Evolutionary conservation across 805 yeast species (phyloP), one percentile per base, ranked within the genome.

Genomic region (Hanseniaspora guilliermondii): DNA sequence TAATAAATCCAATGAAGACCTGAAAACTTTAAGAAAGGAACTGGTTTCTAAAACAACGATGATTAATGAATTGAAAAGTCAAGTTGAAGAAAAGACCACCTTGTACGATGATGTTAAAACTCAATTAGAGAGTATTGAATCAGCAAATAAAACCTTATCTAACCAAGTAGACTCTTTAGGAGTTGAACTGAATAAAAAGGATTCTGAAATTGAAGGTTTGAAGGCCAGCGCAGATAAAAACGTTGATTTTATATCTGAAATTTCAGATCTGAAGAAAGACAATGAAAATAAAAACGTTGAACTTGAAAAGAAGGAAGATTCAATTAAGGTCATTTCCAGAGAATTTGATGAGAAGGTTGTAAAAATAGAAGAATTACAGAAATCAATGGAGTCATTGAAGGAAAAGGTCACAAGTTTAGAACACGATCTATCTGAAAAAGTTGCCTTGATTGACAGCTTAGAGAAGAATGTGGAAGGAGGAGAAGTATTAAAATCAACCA

Each of bases 11-110:
- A 39, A 14, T 3, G 36, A 17, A 17, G 21, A 42, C 6, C 17
- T 32, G 19, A 37, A 33, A 27, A 11, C 22, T 17, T 25, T 42
- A 22, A 38, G 33, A 8, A 30, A 30, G 11, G 39, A 55, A 1
- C 39, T 58, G 19, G 40, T 55, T 8, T 61, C 58, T 1, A 42
- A 64, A 41, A 59, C 58, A 30, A 22, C 58, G 6, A 58, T 61
- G 11, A 38, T 60, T n/a, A 56, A 17, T 27, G 25, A 53, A 19
- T 37, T 38, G 6, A 47, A 4, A 45, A 46, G 19, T 19, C 46
- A 19, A n/a, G 42, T 6, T 16, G 42, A 38, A 38, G 24, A 21
- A 12, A 21, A 38, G 11, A 25, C 5, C 2, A 25, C 25, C 14
- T 6, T 36, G 21, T n/a, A 36, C 8, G 21, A n/a, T 36, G 39